These are phyloP conservation scores for Podochytrium sp. DNA, from an alignment of 192 early-diverging fungal genomes.

Conservation along the genomic window DNA sequence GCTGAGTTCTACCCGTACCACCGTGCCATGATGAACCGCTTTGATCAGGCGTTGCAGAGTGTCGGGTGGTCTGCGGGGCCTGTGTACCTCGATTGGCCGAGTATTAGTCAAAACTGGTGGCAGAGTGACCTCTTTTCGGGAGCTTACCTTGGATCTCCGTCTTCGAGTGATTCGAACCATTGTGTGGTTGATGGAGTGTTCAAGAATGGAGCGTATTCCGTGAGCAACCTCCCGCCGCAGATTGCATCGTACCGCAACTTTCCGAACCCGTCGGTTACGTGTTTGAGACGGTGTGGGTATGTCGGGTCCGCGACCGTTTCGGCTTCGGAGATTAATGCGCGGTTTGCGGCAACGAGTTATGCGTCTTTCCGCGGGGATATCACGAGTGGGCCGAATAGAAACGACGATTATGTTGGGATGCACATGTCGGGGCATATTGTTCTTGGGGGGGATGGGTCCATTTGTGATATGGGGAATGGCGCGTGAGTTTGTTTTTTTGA, in stretches of 20 bases:
- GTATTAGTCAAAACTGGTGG: slow-evolving; percentile 20
- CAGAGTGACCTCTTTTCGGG: background rate
- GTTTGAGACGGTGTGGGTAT: slow-evolving; percentile 25
- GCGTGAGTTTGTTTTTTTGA: too few species aligned
- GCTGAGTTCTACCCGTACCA: slow-evolving; percentile 24
- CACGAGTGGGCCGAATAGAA: background rate
- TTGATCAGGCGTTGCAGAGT: slow-evolving; percentile 21
- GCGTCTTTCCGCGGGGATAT: slow-evolving; percentile 24
- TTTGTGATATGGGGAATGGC: slow-evolving; percentile 10
- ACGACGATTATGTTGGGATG: background rate
- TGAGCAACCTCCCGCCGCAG: background rate
- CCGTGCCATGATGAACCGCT: slow-evolving; percentile 21
- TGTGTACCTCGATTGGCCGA: slow-evolving; percentile 25
- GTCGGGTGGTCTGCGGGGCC: slow-evolving; percentile 9
- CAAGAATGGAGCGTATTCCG: background rate
- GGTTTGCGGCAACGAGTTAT: slow-evolving; percentile 14
- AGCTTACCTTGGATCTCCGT: background rate
- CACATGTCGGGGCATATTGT: slow-evolving; percentile 16
- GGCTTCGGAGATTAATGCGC: slow-evolving; percentile 5
- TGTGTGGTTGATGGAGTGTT: slow-evolving; percentile 16
- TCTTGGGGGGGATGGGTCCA: slow-evolving; percentile 3
- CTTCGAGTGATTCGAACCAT: slow-evolving; percentile 6
- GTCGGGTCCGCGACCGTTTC: background rate
- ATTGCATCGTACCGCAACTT: background rate
- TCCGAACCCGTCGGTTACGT: background rate